Evolutionary conservation across 1,139 yeast genomes (phyloP).

Genomic region (Candida tetrigidarum): DNA sequence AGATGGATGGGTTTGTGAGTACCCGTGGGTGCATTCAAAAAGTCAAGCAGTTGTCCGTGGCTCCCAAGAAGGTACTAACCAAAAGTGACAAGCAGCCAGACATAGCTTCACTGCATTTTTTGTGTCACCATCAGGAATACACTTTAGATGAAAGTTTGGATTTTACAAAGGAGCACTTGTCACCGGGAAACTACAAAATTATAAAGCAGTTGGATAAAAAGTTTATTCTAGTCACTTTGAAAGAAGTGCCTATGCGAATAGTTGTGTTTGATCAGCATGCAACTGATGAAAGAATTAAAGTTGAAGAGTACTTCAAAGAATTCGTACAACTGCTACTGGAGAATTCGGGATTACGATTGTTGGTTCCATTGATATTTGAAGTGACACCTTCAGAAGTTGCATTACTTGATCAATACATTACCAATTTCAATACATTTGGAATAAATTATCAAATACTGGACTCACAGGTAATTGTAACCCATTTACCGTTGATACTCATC

Average conservation of each 20-base stretch:
- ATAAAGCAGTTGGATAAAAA: conserved; percentile 60
- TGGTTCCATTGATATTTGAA: conserved; percentile 21
- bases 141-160: conserved; percentile 3
- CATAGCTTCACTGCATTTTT: neutral
- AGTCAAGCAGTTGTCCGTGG: neutral
- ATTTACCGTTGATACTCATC: conserved; percentile 45
- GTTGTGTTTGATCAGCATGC: conserved; percentile 77
- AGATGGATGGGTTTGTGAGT: conserved; percentile 13
- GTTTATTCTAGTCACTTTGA: conserved; percentile 54
- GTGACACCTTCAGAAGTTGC: conserved; percentile 29
- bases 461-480: conserved; percentile 26
- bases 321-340: conserved; percentile 22
- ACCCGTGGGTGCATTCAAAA: neutral
- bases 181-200: conserved; percentile 20
- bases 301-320: conserved; percentile 50
- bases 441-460: conserved; percentile 27
- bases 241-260: conserved; percentile 3
- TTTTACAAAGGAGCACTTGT: conserved; percentile 16
- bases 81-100: neutral
- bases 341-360: conserved; percentile 10
- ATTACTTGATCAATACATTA: conserved; percentile 29
- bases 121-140: conserved; percentile 8
- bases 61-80: neutral
- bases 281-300: conserved; percentile 67
- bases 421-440: conserved; percentile 38